Evolutionary conservation across 306 rosid genomes (phyloP).

Genomic region (Malus sylvestris): DNA sequence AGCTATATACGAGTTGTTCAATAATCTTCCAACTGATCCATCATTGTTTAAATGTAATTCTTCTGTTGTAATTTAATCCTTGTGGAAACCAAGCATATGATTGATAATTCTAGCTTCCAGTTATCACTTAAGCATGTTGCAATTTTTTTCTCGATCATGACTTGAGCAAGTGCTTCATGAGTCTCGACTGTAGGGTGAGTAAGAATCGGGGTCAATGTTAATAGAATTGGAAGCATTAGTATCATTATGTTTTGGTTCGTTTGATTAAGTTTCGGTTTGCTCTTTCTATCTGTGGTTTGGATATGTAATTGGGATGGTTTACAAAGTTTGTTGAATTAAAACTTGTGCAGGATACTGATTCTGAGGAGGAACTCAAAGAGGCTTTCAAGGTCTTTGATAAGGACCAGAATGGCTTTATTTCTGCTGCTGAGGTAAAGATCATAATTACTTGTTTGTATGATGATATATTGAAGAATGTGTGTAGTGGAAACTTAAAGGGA

Average conservation of each 20-base stretch:
- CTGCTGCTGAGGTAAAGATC: conserved; percentile 24
- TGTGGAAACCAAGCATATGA: background rate
- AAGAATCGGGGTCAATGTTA: background rate
- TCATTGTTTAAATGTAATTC: background rate
- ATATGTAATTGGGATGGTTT: background rate
- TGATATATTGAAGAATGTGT: background rate
- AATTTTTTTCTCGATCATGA: background rate
- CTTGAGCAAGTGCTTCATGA: background rate
- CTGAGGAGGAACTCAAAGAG: conserved; percentile 21
- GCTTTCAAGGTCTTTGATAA: conserved; percentile 26
- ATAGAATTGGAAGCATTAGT: background rate
- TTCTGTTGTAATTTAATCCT: background rate
- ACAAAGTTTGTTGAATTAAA: background rate
- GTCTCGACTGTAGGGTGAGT: background rate
- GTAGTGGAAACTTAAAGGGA: background rate
- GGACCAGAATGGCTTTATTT: conserved; percentile 27
- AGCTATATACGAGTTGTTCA: background rate
- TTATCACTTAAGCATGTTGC: background rate
- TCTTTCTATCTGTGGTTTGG: background rate
- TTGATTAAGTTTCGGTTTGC: background rate
- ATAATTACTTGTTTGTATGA: background rate
- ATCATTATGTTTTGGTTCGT: background rate
- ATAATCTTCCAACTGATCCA: background rate
- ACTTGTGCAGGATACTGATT: conserved; percentile 17
- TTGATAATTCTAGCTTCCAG: background rate